Evolutionary conservation across 208 protist species (phyloP).

Genomic region (Acanthamoeba sp.): DNA sequence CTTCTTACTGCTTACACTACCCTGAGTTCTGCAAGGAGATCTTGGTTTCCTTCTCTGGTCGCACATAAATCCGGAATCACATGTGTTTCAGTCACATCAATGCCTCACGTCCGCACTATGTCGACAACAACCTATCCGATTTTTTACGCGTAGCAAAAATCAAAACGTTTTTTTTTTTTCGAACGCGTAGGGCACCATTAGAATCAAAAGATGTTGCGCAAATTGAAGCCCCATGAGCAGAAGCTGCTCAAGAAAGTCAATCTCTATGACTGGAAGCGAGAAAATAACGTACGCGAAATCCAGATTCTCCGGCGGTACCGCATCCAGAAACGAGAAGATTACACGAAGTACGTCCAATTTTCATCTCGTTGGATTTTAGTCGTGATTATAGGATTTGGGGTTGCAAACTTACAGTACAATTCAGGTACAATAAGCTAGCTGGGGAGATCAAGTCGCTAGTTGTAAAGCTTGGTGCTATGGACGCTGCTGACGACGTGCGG

Average conservation of each 20-base stretch:
- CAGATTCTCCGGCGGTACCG: conserved; percentile 83
- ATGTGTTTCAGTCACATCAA: too few species aligned
- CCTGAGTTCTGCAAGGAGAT: too few species aligned
- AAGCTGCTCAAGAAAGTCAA: conserved; percentile 92
- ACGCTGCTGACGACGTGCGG: conserved; percentile 85
- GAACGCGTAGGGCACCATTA: too few species aligned
- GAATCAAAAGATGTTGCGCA: conserved; percentile 68
- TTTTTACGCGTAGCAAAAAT: too few species aligned
- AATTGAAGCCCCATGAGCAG: conserved; percentile 89
- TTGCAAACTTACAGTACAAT: neutral
- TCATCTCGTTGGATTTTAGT: too few species aligned
- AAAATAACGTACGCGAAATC: conserved; percentile 82
- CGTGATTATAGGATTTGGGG: neutral
- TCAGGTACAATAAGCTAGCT: conserved; percentile 86
- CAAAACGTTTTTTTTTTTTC: too few species aligned
- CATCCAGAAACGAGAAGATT: conserved; percentile 89
- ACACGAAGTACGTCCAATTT: conserved; percentile 86
- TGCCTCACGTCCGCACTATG: too few species aligned
- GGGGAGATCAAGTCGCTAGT: conserved; percentile 84
- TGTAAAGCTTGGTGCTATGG: conserved; percentile 78
- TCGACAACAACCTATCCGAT: too few species aligned
- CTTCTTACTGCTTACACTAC: too few species aligned
- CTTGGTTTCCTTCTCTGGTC: too few species aligned
- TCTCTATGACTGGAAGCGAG: conserved; percentile 89
- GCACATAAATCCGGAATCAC: too few species aligned